Evolutionary conservation across 2,329 filamentous ascomycete species (phyloP), one percentile per base, ranked within the genome.

Genomic region (Sclerotinia sclerotiorum): DNA sequence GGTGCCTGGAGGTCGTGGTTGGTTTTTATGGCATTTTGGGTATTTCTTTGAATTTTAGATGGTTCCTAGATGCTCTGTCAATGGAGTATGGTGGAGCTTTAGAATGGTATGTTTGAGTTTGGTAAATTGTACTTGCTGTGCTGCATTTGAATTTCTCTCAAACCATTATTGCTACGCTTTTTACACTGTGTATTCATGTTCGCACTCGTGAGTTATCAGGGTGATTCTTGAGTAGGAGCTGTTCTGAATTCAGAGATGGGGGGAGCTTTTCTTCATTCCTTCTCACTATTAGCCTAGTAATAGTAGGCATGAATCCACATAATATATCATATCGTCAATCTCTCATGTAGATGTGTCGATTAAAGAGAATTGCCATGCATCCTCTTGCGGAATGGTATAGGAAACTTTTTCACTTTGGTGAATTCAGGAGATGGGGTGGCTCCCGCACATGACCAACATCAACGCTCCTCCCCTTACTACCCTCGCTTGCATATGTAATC

Each of bases 281-380:
- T 13, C 4, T 39, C 35, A 39, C 13, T 39, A 11, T 39, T 39
- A 39, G 3, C 13, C 39, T 42, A 0, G 11, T 0, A 54, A 6
- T 15, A 1, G 0, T n/a, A 2, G 21, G 10, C 2, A 5, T 13
- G 2, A 3, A 6, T n/a, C 3, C 19, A 6, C 1, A 13, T 5
- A 21, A 19, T 5, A 11, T 35, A n/a, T 19, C 3, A 35, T 0
- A 35, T n/a, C 5, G 13, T 2, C 6, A 6, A 35, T 7, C 27
- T n/a, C 19, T 55, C 19, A 3, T 17, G 19, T 21, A 1, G 4
- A 35, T 7, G 10, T 8, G 5, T 13, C 10, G 6, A 3, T 13
- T 7, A 5, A 10, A 55, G 19, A 55, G 6, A n/a, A 1, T 7
- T 35, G 21, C 4, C 11, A 35, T n/a, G 19, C 52, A 29, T 29